These are phyloP conservation scores for Choiromyces venosus DNA, from an alignment of 495 filamentous ascomycete genomes.

Conservation along the genomic window DNA sequence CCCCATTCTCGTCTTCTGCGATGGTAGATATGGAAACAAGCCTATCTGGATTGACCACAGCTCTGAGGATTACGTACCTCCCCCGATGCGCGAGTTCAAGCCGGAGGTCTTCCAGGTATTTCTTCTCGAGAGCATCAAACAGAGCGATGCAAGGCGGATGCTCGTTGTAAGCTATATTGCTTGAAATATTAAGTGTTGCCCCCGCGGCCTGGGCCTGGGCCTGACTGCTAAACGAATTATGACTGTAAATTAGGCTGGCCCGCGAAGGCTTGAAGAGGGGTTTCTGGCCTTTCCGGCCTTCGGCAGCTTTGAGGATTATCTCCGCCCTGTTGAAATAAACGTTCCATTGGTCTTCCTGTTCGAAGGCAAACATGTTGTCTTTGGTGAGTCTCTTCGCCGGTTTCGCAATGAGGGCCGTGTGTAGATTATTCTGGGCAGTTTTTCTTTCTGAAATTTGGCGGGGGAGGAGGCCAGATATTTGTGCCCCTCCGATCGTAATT, in stretches of 20 bases:
- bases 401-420: background rate
- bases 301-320: background rate
- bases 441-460: too few species aligned
- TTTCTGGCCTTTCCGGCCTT: background rate
- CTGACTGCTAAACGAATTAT: background rate
- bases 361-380: background rate
- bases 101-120: conserved; percentile 12
- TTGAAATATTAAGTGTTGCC: background rate
- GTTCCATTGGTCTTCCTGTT: background rate
- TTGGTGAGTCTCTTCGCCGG: background rate
- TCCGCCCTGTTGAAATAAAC: background rate
- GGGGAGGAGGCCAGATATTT: background rate
- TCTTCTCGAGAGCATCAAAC: conserved; percentile 15
- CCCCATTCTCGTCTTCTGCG: conserved; percentile 26
- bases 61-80: conserved; percentile 18
- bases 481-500: background rate
- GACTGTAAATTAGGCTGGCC: background rate
- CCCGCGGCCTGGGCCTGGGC: too few species aligned
- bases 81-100: conserved; percentile 25
- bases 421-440: background rate
- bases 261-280: background rate
- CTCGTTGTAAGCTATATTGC: conserved; percentile 1
- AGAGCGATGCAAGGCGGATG: conserved; percentile 13
- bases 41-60: conserved; percentile 13
- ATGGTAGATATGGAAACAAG: conserved; percentile 14